Percentiles rank a stretch among this genome's conserved stretches.
These are phyloP conservation scores for Talaromyces sp. DNA, from an alignment of 2,329 filamentous ascomycete genomes.

Conservation along the genomic window DNA sequence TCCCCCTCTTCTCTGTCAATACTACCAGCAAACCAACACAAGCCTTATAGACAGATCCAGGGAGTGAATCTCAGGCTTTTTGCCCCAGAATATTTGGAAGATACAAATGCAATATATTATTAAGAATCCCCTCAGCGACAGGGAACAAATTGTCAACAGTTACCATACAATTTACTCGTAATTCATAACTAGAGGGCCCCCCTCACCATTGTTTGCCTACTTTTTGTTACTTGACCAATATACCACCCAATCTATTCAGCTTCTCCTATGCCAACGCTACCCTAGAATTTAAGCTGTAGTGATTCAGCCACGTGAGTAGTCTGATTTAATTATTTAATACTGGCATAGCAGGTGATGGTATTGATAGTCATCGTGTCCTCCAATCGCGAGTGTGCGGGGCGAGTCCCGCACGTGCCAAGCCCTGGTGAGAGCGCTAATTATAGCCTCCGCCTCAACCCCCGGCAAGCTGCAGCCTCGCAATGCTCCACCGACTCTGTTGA, in stretches of 20 bases:
- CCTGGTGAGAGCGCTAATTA: not conserved
- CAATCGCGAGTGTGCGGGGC: not conserved
- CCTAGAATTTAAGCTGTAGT: not conserved
- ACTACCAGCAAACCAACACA: too few species aligned
- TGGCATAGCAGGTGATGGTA: not conserved
- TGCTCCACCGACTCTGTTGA: not conserved
- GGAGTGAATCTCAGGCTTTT: too few species aligned
- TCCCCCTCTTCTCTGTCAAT: not conserved
- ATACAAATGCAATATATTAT: too few species aligned
- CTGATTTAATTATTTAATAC: not conserved
- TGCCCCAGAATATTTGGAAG: too few species aligned
- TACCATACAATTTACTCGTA: too few species aligned
- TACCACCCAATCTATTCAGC: too few species aligned
- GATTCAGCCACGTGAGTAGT: not conserved
- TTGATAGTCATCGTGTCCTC: not conserved
- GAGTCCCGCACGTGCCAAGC: conserved; percentile 9
- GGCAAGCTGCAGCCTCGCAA: not conserved
- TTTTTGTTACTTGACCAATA: too few species aligned
- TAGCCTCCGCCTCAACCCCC: conserved; percentile 6
- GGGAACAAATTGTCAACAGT: too few species aligned
- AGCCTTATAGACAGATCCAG: too few species aligned
- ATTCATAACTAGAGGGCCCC: too few species aligned
- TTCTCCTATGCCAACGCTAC: not conserved
- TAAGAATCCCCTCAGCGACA: too few species aligned
- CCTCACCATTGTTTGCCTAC: too few species aligned